A percentile compares a stretch with the other conserved stretches of the same genome.
Conservation (phyloP, 1,284 basidiomycete species). For the Ustilago curta region DNA sequence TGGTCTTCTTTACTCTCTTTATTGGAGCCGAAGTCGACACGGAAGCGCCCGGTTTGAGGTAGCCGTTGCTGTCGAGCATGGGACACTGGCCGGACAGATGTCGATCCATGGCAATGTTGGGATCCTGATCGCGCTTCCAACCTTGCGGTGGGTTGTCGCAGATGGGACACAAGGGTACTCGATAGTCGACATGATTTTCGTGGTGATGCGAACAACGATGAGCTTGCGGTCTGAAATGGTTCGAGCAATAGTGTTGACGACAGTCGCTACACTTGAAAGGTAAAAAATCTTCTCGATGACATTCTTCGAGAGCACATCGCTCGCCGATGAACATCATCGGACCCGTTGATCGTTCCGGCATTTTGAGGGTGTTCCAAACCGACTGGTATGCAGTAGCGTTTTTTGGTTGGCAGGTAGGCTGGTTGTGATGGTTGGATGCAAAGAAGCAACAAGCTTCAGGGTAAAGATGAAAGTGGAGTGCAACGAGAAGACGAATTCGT, state of each 20-base stretch:
- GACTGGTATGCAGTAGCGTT: too few relatives aligned
- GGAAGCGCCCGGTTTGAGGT: constrained; percentile 17
- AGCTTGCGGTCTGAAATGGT: constrained; percentile 50
- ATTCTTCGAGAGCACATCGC: constrained; percentile 53
- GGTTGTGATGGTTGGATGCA: background rate
- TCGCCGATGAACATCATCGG: constrained; percentile 65
- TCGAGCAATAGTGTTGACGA: constrained; percentile 52
- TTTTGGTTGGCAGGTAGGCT: too few relatives aligned
- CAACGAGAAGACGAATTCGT: background rate
- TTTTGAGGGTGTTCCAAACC: constrained; percentile 1
- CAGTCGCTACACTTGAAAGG: constrained; percentile 64
- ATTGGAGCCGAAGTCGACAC: constrained; percentile 10
- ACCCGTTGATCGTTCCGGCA: constrained; percentile 53
- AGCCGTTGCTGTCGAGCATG: constrained; percentile 48
- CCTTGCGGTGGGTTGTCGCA: constrained; percentile 57
- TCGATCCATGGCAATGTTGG: constrained; percentile 63
- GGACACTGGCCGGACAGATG: constrained; percentile 55
- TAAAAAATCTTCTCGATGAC: constrained; percentile 61
- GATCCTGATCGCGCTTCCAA: constrained; percentile 62
- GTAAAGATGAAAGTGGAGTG: background rate
- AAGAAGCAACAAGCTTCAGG: background rate
- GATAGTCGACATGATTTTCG: constrained; percentile 38
- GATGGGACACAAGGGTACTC: constrained; percentile 61
- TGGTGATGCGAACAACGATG: constrained; percentile 42
- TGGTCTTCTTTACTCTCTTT: constrained; percentile 49